Evolutionary conservation across 805 yeast genomes (phyloP).

Genomic region (Candida adriatica): DNA sequence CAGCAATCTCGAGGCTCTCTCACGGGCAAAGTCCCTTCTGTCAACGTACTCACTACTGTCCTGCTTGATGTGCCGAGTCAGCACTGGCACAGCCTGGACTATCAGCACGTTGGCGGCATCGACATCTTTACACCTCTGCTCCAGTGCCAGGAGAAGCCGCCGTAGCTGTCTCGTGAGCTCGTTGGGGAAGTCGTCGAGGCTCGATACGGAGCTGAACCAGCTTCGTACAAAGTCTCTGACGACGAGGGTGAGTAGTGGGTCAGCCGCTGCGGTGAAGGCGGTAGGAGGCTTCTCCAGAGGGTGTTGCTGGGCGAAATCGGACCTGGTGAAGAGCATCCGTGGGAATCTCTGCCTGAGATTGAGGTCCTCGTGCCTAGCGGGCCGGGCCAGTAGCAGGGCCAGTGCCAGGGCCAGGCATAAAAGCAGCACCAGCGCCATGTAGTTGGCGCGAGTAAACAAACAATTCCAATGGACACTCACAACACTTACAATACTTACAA

Average conservation of each 20-base stretch:
- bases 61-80: constrained; percentile 56
- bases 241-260: constrained; percentile 38
- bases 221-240: constrained; percentile 44
- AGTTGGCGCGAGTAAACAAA: too few relatives aligned
- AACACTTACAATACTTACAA: too few relatives aligned
- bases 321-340: too few relatives aligned
- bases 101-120: constrained; percentile 57
- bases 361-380: too few relatives aligned
- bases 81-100: constrained; percentile 50
- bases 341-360: too few relatives aligned
- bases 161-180: constrained; percentile 38
- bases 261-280: constrained; percentile 33
- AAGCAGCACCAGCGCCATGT: too few relatives aligned
- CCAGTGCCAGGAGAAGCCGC: constrained; percentile 34
- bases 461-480: too few relatives aligned
- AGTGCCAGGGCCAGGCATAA: too few relatives aligned
- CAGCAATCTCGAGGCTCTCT: constrained; percentile 34
- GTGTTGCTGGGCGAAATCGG: too few relatives aligned
- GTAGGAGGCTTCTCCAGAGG: too few relatives aligned
- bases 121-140: constrained; percentile 32
- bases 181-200: constrained; percentile 31
- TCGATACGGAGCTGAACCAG: constrained; percentile 50
- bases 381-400: too few relatives aligned
- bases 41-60: constrained; percentile 28
- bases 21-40: constrained; percentile 9